Evolutionary conservation across 257 asterid species (phyloP), one percentile per base, ranked within the genome.

Genomic region (Gynochthodes officinalis): DNA sequence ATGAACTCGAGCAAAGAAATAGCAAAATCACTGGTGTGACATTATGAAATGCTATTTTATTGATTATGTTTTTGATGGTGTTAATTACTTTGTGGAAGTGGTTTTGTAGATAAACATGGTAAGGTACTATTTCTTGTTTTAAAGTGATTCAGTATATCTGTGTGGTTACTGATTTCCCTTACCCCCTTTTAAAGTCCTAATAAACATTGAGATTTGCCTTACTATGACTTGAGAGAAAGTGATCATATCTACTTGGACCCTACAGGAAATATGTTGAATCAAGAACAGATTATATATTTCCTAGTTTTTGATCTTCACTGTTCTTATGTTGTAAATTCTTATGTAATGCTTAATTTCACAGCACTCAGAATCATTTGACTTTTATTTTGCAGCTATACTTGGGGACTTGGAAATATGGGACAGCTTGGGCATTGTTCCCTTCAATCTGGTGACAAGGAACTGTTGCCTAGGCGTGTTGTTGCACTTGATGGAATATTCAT

Each of bases 381-480:
- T 66, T 33, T 64, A 21, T 28, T 35, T 68, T 63, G 73, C 93
- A 95, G 99, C 72, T 95, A 92, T 70, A 92, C 98, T 33, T 95
- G 99, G 99, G 99, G 99, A 72, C 88, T 89, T 11, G 99, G 98
- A 77, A 92, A 88, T 81, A 84, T 89, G 96, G 98, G 99, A 40
- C 99, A 95, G 78, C 99, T 95, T 3, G 98, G 98, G 67, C 99
- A 92, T 72, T 87, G 92, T 78, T 95, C 96, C 7, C 98, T 92
- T 81, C 96, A 86, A 71, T 92, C 86, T 27, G 87, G 89, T 28
- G 94, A 92, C 76, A 95, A 89, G 79, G 99, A 92, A 73, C 80
- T 92, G 46, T 54, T 92, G 76, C 97, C 98, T 48, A 84, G 98
- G 81, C 96, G 90, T 48, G 96, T 92, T 37, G 96, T 89, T 78